Evolutionary conservation across 257 asterid species (phyloP).

Genomic region (Ligustrum vulgare): DNA sequence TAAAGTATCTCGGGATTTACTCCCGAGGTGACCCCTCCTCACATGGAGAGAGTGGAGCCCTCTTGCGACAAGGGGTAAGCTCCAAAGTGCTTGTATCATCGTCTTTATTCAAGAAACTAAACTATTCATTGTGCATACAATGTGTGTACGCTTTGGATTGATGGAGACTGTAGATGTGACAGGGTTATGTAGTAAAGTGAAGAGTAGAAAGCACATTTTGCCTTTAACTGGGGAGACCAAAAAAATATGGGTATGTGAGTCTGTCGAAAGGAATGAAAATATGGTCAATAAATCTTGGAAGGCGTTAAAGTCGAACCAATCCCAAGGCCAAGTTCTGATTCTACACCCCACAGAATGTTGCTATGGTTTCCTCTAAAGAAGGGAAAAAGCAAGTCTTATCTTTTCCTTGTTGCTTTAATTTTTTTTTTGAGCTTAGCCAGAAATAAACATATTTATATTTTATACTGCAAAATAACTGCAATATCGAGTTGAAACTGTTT

Average conservation of each 20-base stretch:
- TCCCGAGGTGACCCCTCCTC: no score
- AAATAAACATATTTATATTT: neutral
- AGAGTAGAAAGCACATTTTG: neutral
- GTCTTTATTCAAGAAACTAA: no score
- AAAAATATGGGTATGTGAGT: neutral
- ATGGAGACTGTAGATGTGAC: neutral
- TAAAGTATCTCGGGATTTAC: no score
- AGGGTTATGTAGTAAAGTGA: neutral
- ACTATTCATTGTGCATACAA: no score
- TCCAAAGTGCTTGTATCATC: no score
- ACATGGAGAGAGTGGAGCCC: no score
- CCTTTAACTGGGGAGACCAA: neutral
- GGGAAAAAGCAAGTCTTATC: neutral
- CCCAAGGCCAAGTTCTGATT: neutral
- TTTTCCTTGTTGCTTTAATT: neutral
- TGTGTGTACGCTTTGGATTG: no score
- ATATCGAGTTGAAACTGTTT: no score
- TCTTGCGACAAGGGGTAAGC: no score
- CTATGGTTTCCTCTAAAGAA: neutral
- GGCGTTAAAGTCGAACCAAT: slow-evolving; percentile 31
- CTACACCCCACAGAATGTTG: neutral
- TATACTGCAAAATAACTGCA: neutral
- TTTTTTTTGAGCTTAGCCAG: neutral
- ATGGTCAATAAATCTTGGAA: slow-evolving; percentile 15
- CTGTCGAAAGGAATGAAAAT: neutral